Evolutionary conservation across 1,284 basidiomycete species (phyloP), one percentile per base, ranked within the genome.

Genomic region (Sutorius eximius): DNA sequence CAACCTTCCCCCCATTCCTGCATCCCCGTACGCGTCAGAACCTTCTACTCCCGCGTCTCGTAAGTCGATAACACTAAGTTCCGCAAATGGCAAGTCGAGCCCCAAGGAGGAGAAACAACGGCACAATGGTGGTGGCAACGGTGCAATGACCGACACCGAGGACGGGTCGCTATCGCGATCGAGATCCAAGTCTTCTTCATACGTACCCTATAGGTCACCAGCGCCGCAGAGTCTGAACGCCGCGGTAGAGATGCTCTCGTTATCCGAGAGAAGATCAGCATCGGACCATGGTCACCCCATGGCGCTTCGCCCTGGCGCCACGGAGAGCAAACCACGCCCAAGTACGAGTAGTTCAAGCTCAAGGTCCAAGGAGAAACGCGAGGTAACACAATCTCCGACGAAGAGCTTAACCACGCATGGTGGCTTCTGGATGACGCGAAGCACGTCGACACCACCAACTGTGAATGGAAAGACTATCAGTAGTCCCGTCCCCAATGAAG

Each of bases 391-490:
- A n/a, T 77, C 79, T 12, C 77, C 80, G 34, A 68, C 73, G 18
- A 71, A 77, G 56, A 61, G 51, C 22, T 33, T 51, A 11, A 33
- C 65, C 73, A 42, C 77, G 72, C 75, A 78, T 34, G 69, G 65
- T 10, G 58, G 65, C 51, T 69, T 69, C 38, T 71, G 73, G 63
- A 65, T 65, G 58, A 62, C 64, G 10, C 71, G 74, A 32, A 71
- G 66, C 45, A 59, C 65, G 6, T 73, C 75, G n/a, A 70, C 70
- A 11, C 71, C 64, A 38, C 77, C 78, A 3, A 77, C 74, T 12
- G 68, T 85, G 46, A 76, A 77, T 41, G 85, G 85, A 20, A 88
- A 82, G 67, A 74, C 74, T 43, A 90, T 90, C 51, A 83, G 87
- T 59, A 73, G 65, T 22, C 87, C 87, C 8, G 80, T 87, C 30